These are phyloP conservation scores for Lactarius hatsudake DNA, from an alignment of 768 basidiomycete genomes.

Conservation along the genomic window DNA sequence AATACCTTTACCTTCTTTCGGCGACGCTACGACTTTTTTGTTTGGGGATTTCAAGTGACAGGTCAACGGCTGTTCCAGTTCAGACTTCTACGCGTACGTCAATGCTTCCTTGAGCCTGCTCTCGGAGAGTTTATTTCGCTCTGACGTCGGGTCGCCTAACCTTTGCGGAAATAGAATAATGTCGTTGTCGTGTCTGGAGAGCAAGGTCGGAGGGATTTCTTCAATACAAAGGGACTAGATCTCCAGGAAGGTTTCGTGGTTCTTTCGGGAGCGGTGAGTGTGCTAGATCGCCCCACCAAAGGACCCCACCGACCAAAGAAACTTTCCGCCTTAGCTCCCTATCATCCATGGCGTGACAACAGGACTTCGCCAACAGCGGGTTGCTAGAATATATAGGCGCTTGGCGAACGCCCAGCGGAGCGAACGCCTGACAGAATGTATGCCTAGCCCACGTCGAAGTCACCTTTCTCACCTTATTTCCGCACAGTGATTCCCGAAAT, in stretches of 20 bases:
- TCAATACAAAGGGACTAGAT: slow-evolving; percentile 66
- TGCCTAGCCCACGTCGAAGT: slow-evolving; percentile 32
- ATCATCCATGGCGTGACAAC: slow-evolving; percentile 74
- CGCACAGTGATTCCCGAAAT: slow-evolving; percentile 62
- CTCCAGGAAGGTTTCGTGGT: slow-evolving; percentile 78
- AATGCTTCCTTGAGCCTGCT: slow-evolving; percentile 13
- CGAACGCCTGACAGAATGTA: slow-evolving; percentile 58
- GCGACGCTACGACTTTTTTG: slow-evolving; percentile 67
- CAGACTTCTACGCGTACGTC: slow-evolving; percentile 60
- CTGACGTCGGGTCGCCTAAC: slow-evolving; percentile 20
- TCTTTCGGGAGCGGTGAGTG: slow-evolving; percentile 69
- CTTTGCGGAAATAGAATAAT: slow-evolving; percentile 49
- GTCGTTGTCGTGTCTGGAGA: slow-evolving; percentile 79
- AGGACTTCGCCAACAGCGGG: slow-evolving; percentile 57
- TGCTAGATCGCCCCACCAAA: slow-evolving; percentile 1
- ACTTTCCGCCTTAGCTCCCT: slow-evolving; percentile 52
- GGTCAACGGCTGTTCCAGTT: slow-evolving; percentile 69
- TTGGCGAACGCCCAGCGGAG: slow-evolving; percentile 61
- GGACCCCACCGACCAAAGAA: neutral
- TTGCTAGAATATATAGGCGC: slow-evolving; percentile 70
- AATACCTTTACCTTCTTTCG: slow-evolving; percentile 68
- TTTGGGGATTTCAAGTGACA: slow-evolving; percentile 66
- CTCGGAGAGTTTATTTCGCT: neutral
- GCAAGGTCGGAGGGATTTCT: slow-evolving; percentile 63
- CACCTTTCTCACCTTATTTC: slow-evolving; percentile 21